Evolutionary conservation across 73 alveolate genomes (phyloP).

Genomic region (Uronychia binucleata): DNA sequence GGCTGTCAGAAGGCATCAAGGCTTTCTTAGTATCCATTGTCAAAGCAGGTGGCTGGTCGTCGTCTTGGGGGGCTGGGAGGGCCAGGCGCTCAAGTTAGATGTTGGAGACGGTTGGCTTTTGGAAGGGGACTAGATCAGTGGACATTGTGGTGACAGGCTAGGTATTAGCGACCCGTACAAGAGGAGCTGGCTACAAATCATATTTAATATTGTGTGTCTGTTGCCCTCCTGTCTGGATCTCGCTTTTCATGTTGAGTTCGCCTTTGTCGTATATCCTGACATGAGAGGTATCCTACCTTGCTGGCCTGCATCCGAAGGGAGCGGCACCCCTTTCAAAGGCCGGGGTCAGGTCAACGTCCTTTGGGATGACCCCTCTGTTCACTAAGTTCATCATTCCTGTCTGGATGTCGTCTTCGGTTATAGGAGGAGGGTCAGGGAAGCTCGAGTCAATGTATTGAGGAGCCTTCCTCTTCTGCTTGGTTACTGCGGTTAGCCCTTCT

Average conservation of each 20-base stretch:
- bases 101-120: not conserved
- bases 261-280: conserved; percentile 58
- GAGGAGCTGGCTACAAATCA: conserved; percentile 48
- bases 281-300: no score
- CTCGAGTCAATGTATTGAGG: not conserved
- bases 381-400: conserved; percentile 90
- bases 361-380: conserved; percentile 86
- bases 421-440: conserved; percentile 76
- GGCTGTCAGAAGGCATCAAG: not conserved
- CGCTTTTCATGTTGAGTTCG: conserved; percentile 46
- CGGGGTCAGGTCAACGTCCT: conserved; percentile 94
- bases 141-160: conserved; percentile 8
- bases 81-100: not conserved
- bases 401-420: conserved; percentile 87
- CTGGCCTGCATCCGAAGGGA: conserved; percentile 78
- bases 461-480: not conserved
- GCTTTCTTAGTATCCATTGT: conserved; percentile 14
- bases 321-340: conserved; percentile 92
- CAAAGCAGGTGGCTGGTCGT: conserved; percentile 9
- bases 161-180: not conserved
- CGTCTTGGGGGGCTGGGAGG: not conserved
- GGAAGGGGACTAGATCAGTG: conserved; percentile 29
- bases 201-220: conserved; percentile 28
- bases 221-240: conserved; percentile 47
- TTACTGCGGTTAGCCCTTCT: not conserved